Conservation (phyloP, 2,329 filamentous ascomycete species). For the Immersiporthe knoxdaviesiana region DNA sequence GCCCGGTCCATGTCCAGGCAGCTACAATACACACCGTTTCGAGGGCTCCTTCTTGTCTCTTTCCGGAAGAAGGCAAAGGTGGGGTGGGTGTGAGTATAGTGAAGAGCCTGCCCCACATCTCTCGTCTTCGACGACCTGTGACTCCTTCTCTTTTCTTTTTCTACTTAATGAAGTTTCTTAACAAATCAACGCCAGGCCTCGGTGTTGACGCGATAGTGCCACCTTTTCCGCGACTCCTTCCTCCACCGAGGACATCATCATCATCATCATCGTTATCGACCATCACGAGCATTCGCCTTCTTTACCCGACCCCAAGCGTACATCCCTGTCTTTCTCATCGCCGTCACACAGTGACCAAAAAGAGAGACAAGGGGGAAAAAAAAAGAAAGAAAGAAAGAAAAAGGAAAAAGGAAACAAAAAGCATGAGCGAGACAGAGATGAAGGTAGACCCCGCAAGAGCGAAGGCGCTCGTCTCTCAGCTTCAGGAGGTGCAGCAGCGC, state of each 20-base stretch:
- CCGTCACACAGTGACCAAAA: not conserved
- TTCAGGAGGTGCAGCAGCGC: constrained; percentile 62
- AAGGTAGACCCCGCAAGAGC: constrained; percentile 65
- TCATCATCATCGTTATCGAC: not conserved
- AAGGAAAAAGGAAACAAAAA: not conserved
- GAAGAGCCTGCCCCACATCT: constrained; percentile 4
- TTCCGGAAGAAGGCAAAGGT: not conserved
- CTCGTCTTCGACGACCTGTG: not conserved
- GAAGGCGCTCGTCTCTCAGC: constrained; percentile 63
- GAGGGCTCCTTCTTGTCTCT: not conserved
- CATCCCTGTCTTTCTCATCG: too few species aligned
- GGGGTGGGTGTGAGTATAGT: not conserved
- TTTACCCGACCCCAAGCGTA: not conserved
- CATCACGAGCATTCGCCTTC: not conserved
- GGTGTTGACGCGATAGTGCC: not conserved
- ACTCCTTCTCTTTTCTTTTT: not conserved
- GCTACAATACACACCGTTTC: not conserved
- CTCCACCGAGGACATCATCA: not conserved
- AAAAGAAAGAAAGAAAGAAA: not conserved
- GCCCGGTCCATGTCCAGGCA: not conserved
- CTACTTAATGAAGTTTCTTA: not conserved
- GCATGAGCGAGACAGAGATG: constrained; percentile 59
- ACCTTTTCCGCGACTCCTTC: not conserved
- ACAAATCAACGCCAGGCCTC: not conserved
- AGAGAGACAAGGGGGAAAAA: not conserved